phyloP scores from a whole-genome alignment of 441 rosid genomes.

The Populus trichocarpa region DNA sequence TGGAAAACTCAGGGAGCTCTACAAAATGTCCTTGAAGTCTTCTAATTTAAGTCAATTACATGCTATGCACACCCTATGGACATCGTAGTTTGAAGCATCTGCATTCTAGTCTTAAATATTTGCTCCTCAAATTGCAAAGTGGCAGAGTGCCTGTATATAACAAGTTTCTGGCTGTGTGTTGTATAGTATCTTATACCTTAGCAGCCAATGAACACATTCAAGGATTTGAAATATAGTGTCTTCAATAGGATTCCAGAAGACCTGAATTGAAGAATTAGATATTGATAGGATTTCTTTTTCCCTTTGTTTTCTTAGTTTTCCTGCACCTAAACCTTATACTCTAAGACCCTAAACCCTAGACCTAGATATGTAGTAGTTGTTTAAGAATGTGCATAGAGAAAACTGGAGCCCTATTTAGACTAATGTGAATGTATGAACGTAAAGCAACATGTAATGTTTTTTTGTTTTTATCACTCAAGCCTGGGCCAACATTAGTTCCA shows the following conservation, averaged over 20 bases:
- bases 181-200: not conserved
- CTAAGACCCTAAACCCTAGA: no score
- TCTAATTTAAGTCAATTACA: slow-evolving; percentile 46
- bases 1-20: slow-evolving; percentile 69
- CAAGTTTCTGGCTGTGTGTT: not conserved
- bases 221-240: not conserved
- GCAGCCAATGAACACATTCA: not conserved
- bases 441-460: no score
- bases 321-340: not conserved
- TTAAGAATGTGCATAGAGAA: no score
- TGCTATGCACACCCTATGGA: slow-evolving; percentile 62
- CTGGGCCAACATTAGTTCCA: no score
- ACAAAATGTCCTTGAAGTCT: slow-evolving; percentile 68
- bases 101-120: not conserved
- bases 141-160: not conserved
- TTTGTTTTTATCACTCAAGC: no score
- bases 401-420: no score
- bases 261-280: no score
- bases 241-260: not conserved
- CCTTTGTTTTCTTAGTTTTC: not conserved
- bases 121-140: not conserved
- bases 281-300: not conserved
- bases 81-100: slow-evolving; percentile 22
- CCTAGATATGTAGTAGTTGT: no score
- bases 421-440: no score